Evolutionary conservation across 306 rosid species (phyloP), one percentile per base, ranked within the genome.

Genomic region (Glycine latifolia): DNA sequence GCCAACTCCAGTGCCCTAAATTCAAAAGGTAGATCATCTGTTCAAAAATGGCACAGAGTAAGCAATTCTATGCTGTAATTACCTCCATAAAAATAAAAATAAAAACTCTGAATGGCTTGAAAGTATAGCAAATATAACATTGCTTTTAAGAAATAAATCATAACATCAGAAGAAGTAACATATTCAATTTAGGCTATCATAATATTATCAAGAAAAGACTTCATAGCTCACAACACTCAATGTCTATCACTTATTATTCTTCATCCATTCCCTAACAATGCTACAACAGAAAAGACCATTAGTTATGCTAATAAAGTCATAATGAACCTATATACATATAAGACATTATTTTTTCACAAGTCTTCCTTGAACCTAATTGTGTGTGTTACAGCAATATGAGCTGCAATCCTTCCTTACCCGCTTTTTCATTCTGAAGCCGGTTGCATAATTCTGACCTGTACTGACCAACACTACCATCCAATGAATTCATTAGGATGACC

Each of bases 1-100:
- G 97, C 97, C 87, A 95, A 87, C 86, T 95, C 99, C 86, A 95
- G 65, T 82, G 99, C 99, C 83, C 91, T 85, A 82, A 95, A 89
- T 77, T 95, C 98, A 72, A 95, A 95, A 72, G 99, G 99, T 65
- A 93, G 87, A 90, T 91, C 92, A 83, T 95, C 99, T 93, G 88
- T 89, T 86, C 84, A 84, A 89, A 84, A 88, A 72, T 11, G 67
- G 61, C 8, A 87, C 72, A 69, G 10, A 0, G 47, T 86, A 74
- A 87, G 89, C 71, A 79, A 89, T 63, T 82, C 52, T 54, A 79
- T 54, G 33, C 17, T 37, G 53, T 73, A 71, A 67, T 41, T 58
- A 53, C 20, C 73, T 66, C 79, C 58, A 66, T 14, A 17, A 33
- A 59, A 12, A 37, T 3, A 49, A 68, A 81, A 26, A 26, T 26